A percentile compares a stretch with the other conserved stretches of the same genome.
phyloP scores from a whole-genome alignment of 1,284 basidiomycete genomes.

The Jaminaea rosea region DNA sequence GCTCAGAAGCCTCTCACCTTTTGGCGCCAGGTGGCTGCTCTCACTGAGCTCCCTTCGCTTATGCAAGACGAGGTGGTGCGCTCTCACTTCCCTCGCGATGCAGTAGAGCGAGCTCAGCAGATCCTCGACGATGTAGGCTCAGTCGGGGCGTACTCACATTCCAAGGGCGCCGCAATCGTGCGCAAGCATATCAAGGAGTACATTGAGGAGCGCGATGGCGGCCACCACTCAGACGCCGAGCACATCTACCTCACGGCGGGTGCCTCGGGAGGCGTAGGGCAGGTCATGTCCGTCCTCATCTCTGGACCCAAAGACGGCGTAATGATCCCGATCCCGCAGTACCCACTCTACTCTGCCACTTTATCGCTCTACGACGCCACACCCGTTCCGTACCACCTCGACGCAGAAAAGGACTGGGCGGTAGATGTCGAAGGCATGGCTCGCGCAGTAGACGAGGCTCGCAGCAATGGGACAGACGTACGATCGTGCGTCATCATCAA shows the following conservation, averaged over 20 bases:
- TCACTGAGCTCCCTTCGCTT: constrained; percentile 85
- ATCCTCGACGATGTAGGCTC: constrained; percentile 80
- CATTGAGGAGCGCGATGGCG: constrained; percentile 54
- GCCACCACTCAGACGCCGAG: constrained; percentile 67
- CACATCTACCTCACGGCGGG: constrained; percentile 90
- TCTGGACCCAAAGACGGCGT: constrained; percentile 59
- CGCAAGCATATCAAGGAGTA: constrained; percentile 82
- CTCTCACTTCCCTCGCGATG: constrained; percentile 68
- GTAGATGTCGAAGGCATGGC: constrained; percentile 67
- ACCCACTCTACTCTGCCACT: constrained; percentile 90
- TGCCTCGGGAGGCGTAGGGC: constrained; percentile 81
- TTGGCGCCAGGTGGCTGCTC: constrained; percentile 77
- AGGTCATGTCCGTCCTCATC: constrained; percentile 75
- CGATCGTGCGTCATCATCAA: constrained; percentile 43
- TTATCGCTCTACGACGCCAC: constrained; percentile 73
- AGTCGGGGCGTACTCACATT: constrained; percentile 90
- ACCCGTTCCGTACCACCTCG: constrained; percentile 80
- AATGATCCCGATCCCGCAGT: constrained; percentile 95
- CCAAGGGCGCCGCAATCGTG: constrained; percentile 82
- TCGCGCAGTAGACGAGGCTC: constrained; percentile 61
- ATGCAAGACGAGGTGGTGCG: constrained; percentile 53
- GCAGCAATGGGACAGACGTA: constrained; percentile 53
- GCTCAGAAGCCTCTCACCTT: constrained; percentile 91
- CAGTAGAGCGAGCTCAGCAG: constrained; percentile 69
- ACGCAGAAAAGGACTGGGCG: constrained; percentile 73